Base-by-base conservation (phyloP, 1,284 basidiomycete genomes). In the Earliella scabrosa region DNA sequence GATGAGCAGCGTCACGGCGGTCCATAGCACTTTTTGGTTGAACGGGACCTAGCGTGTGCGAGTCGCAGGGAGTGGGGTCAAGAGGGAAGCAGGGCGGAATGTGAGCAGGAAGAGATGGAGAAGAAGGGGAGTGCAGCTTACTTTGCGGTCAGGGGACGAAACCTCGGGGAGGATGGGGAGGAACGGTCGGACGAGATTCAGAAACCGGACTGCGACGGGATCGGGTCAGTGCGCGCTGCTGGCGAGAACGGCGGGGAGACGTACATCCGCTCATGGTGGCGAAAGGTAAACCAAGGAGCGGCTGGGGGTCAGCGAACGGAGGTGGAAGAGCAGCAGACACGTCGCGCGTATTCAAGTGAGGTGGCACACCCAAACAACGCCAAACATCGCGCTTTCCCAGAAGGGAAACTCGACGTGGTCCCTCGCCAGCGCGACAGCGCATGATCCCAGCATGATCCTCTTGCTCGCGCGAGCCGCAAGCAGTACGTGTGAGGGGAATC, bases 1-100 rank as follows among this genome's bases (percentile, higher is more conserved):
- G 74, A 98, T 97, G 76, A 97, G 88, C 68, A 98, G 92, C 9
- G 95, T 97, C 47, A 97, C 94, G 56, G 95, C 93, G 14, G 95
- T 98, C 95, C 95, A 98, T 85, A 95, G 80, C 61, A 97, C 84
- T 76, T 96, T 96, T 85, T 95, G 93, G 78, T 95, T 93, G 82
- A 97, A 97, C 26, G 93, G 92, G 59, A 96, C 91, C 92, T 93
- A n/a, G 65, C 14, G 52, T 34, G 49, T 38, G 41, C 14, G 29
- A 31, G 29, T n/a, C n/a, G n/a, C n/a, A n/a, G n/a, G n/a, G n/a
- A n/a, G n/a, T n/a, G n/a, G n/a, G n/a, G n/a, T n/a, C n/a, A n/a
- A n/a, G n/a, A n/a, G n/a, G n/a, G n/a, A n/a, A n/a, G n/a, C n/a
- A n/a, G n/a, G n/a, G n/a, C n/a, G n/a, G n/a, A n/a, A n/a, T n/a